Evolutionary conservation across 2,329 filamentous ascomycete genomes (phyloP).

Genomic region (Trichoderma sp.): DNA sequence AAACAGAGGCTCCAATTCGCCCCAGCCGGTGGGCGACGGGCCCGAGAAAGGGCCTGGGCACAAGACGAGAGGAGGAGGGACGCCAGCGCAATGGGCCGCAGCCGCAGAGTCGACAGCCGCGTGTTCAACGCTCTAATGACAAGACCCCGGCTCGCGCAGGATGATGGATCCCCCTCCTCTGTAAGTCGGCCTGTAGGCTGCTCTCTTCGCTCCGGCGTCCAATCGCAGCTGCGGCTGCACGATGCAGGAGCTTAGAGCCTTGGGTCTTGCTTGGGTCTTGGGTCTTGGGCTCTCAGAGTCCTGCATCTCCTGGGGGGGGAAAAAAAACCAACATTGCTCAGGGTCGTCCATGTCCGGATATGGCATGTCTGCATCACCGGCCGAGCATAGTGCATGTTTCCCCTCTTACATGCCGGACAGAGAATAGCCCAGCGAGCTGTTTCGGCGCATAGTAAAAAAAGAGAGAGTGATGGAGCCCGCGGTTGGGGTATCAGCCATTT

Average conservation of each 20-base stretch:
- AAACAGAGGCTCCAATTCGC: conserved; percentile 5
- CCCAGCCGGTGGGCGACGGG: conserved; percentile 6
- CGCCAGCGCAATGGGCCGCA: conserved; percentile 17
- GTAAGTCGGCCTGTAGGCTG: background rate
- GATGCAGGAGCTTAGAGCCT: conserved; percentile 18
- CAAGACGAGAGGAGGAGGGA: background rate
- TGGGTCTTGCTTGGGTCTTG: background rate
- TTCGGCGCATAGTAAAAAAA: background rate
- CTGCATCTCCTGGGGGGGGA: conserved; percentile 17
- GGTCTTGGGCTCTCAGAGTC: conserved; percentile 3
- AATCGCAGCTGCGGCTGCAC: conserved; percentile 9
- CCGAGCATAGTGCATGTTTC: conserved; percentile 9
- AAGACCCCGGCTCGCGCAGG: conserved; percentile 10
- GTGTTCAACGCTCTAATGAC: conserved; percentile 3
- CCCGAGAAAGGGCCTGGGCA: conserved; percentile 1
- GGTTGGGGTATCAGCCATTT: background rate
- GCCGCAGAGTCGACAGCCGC: conserved; percentile 14
- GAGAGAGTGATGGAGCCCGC: background rate
- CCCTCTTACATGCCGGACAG: conserved; percentile 9
- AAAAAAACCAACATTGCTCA: background rate
- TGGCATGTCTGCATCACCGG: background rate
- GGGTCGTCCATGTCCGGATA: background rate
- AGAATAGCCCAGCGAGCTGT: background rate
- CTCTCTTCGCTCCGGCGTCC: background rate
- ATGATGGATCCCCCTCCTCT: conserved; percentile 16